Evolutionary conservation across 2,329 filamentous ascomycete species (phyloP).

Genomic region (Colletotrichum liaoningense): DNA sequence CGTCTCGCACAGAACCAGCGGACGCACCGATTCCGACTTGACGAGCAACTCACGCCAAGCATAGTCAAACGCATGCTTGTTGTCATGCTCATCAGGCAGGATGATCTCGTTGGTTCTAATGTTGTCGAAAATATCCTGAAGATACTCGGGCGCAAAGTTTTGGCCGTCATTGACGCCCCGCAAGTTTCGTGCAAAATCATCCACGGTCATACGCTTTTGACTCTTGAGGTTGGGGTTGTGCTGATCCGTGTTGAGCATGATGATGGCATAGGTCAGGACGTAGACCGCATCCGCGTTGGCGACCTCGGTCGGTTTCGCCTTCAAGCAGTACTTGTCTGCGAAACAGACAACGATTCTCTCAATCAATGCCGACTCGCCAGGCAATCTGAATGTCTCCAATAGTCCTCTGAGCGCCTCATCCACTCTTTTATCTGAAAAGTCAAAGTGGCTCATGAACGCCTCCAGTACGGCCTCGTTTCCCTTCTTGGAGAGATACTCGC

Average conservation of each 20-base stretch:
- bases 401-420: constrained; percentile 90
- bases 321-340: constrained; percentile 83
- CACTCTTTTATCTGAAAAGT: constrained; percentile 87
- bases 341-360: constrained; percentile 92
- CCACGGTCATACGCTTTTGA: constrained; percentile 83
- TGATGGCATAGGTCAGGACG: constrained; percentile 93
- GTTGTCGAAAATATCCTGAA: constrained; percentile 88
- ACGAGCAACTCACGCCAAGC: constrained; percentile 95
- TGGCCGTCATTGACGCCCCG: constrained; percentile 87
- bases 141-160: constrained; percentile 85
- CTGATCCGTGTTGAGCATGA: constrained; percentile 97
- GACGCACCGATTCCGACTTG: constrained; percentile 82
- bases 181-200: constrained; percentile 89
- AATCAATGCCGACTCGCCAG: constrained; percentile 92
- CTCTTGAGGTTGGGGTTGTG: constrained; percentile 91
- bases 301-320: constrained; percentile 77
- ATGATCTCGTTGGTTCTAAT: constrained; percentile 97
- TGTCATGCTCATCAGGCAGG: constrained; percentile 95
- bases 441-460: constrained; percentile 87
- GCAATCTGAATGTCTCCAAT: constrained; percentile 92
- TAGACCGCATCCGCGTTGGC: constrained; percentile 90
- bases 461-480: constrained; percentile 87
- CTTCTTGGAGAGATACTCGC: constrained; percentile 93
- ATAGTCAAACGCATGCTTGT: constrained; percentile 95
- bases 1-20: constrained; percentile 83